Evolutionary conservation across 208 protist genomes (phyloP).

Genomic region (Leishmania gerbilli): DNA sequence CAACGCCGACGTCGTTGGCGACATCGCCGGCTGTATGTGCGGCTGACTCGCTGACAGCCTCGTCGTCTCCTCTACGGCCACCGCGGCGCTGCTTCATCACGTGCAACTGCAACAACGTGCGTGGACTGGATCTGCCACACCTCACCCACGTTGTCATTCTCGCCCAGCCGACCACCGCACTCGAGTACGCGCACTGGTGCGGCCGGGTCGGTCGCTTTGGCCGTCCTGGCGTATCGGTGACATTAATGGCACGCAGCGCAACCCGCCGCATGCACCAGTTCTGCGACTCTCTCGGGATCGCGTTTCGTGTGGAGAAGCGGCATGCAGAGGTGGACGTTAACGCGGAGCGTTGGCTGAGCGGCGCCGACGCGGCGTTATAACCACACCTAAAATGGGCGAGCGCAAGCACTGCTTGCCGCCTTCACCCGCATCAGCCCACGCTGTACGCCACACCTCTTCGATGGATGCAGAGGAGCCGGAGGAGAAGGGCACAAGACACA

Average conservation of each 20-base stretch:
- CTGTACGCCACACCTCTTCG: not conserved
- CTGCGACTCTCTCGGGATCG: conserved; percentile 65
- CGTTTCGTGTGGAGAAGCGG: conserved; percentile 58
- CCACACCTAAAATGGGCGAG: not conserved
- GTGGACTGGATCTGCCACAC: conserved; percentile 68
- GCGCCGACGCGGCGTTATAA: not conserved
- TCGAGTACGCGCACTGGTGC: conserved; percentile 89
- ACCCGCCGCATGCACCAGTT: conserved; percentile 61
- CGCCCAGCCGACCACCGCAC: conserved; percentile 45
- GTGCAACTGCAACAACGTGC: conserved; percentile 48
- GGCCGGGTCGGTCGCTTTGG: conserved; percentile 86
- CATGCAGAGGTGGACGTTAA: conserved; percentile 55
- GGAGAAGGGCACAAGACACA: not conserved
- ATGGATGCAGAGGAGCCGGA: not conserved
- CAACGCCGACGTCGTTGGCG: not conserved
- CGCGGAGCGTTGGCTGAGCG: conserved; percentile 42
- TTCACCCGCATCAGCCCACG: not conserved
- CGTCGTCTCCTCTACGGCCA: not conserved
- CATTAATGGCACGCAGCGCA: conserved; percentile 56
- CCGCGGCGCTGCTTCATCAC: conserved; percentile 46
- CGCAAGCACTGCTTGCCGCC: not conserved
- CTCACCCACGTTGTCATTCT: conserved; percentile 84
- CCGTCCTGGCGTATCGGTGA: conserved; percentile 51
- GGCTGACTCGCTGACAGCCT: not conserved
- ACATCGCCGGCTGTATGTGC: not conserved